Evolutionary conservation across 2,329 filamentous ascomycete species (phyloP), one percentile per base, ranked within the genome.

Genomic region (Ophiosphaerella korrae): DNA sequence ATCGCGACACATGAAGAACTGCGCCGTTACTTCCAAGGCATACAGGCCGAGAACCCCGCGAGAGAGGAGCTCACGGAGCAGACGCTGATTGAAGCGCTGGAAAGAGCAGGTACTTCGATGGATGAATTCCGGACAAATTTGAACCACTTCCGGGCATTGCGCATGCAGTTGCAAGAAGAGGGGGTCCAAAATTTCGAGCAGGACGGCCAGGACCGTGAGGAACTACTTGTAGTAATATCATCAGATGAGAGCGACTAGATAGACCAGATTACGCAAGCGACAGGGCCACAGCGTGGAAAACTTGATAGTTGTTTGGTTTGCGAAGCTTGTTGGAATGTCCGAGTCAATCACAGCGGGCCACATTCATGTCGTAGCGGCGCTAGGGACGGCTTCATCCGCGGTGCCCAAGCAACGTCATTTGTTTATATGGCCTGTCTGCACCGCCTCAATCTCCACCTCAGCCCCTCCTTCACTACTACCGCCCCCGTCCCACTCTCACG

Each of bases 61-160:
- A 48, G 53, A 9, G 60, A 40, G 7, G 60, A 58, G 0, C 24
- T 66, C 18, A 63, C 63, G 1, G 50, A 60, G 8, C 54, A 63
- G 11, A 56, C 58, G 12, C 43, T 72, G 7, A 43, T 60, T 9
- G 46, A 45, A 0, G 57, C 59, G 18, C 41, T 71, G 18, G 53
- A 57, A n/a, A 51, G 57, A 12, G 58, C 57, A 16, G 64, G 64
- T 3, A 64, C 58, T 9, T 62, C 40, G 7, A 37, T 64, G 14
- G 52, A 63, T 0, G 68, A 73, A 45, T 73, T 71, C 29, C 53
- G 60, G 38, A 44, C 57, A 39, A 68, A 68, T 18, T 62, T 61
- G 12, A 61, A 65, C 36, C 52, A 60, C 21, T 62, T 69, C 32
- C 57, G 64, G 43, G 32, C 43, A 1, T 47, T 68, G 12, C 42